Evolutionary conservation across 2,329 filamentous ascomycete species (phyloP).

Genomic region (Trichoderma sp.): DNA sequence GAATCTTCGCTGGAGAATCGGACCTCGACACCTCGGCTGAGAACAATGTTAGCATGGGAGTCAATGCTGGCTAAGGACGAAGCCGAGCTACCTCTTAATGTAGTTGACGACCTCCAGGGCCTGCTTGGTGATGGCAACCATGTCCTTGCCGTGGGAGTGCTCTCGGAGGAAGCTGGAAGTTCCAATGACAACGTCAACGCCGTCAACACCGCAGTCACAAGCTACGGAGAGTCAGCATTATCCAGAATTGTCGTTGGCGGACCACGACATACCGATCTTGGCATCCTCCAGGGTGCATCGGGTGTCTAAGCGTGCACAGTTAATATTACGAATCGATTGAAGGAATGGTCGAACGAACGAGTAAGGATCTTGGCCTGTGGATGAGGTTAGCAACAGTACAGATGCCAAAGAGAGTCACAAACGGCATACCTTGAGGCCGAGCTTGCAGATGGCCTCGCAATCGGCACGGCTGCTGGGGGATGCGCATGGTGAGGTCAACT

Average conservation of each 20-base stretch:
- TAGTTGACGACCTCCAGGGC: constrained; percentile 82
- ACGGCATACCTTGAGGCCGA: constrained; percentile 63
- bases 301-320: not conserved
- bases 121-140: constrained; percentile 70
- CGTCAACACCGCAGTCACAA: constrained; percentile 52
- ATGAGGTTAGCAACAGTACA: not conserved
- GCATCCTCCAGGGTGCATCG: not conserved
- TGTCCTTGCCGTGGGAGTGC: constrained; percentile 86
- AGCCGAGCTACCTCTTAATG: constrained; percentile 70
- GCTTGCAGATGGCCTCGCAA: constrained; percentile 90
- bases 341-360: constrained; percentile 19
- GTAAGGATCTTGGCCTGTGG: constrained; percentile 32
- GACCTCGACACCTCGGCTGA: constrained; percentile 30
- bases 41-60: not conserved
- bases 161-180: constrained; percentile 79
- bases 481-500: constrained; percentile 81
- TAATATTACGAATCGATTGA: not conserved
- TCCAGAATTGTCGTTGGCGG: not conserved
- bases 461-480: constrained; percentile 76
- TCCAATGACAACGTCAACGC: constrained; percentile 79
- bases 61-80: not conserved
- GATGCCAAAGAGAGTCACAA: not conserved
- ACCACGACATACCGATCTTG: not conserved
- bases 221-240: not conserved
- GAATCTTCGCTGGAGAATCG: constrained; percentile 55